Evolutionary conservation across 2,329 filamentous ascomycete genomes (phyloP), one percentile per base, ranked within the genome.

Genomic region (Fusarium domesticum): DNA sequence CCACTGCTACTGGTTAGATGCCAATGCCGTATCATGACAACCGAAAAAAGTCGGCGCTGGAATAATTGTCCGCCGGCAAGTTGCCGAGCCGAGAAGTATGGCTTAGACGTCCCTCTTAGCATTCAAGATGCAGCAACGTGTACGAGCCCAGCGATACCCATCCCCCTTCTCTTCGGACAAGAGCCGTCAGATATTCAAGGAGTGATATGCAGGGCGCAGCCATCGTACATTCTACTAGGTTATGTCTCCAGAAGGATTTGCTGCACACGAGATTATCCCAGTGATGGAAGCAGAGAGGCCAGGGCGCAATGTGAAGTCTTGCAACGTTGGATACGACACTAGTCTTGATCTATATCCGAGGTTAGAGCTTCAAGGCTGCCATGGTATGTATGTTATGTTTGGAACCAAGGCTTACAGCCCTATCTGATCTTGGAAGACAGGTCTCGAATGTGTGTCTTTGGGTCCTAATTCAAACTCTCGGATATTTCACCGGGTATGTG

Each of bases 301-400:
- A 28, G 23, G 23, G 23, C 23, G 23, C 23, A 28, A 12, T 4
- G 8, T 28, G 23, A 28, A 25, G 30, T 15, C 14, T 37, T 20
- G 7, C 6, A 10, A 18, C 16, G 41, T 33, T 28, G 25, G 20
- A 28, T 28, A 28, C 14, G 45, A 25, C 25, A 31, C 37, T 37
- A 17, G 25, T 17, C 17, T 50, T 41, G 12, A 39, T 53, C 31
- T 37, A 48, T 54, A 58, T 54, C 57, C 55, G 55, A 48, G 42
- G 44, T 50, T 46, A 48, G 19, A 11, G 28, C 15, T 23, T 31
- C 18, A 40, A 12, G 23, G 10, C 14, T 28, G 23, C 4, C 14
- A 5, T 28, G 23, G 23, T 47, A 33, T 42, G 32, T 39, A 23
- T 14, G 15, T 69, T 64, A 77, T 74, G 61, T 16, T 75, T 74